Evolutionary conservation across 78 protist genomes (phyloP).

Genomic region (Dictyostelium intermedium): DNA sequence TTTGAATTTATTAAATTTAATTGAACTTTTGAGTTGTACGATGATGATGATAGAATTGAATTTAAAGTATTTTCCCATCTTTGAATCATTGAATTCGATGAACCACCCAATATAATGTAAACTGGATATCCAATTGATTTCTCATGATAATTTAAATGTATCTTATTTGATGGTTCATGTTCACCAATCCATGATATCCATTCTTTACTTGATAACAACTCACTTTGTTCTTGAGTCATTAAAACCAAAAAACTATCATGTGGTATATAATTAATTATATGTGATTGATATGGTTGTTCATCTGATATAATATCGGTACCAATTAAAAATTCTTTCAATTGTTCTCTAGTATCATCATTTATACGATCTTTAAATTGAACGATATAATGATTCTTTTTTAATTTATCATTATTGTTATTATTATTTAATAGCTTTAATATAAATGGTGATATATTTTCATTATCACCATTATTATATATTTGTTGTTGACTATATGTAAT

Average conservation of each 20-base stretch:
- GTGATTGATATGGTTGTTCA: background rate
- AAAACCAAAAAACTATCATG: slow-evolving; percentile 15
- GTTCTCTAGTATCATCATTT: background rate
- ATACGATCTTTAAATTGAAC: slow-evolving; percentile 14
- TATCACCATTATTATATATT: background rate
- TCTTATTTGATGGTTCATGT: background rate
- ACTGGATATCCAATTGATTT: background rate
- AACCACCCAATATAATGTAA: background rate
- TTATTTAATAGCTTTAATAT: background rate
- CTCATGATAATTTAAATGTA: background rate
- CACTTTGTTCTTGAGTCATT: slow-evolving; percentile 25
- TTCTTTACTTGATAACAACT: background rate
- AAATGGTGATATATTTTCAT: background rate
- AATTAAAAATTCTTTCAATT: background rate
- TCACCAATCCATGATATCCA: slow-evolving; percentile 53
- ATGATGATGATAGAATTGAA: background rate
- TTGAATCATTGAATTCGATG: background rate
- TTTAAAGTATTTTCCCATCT: background rate
- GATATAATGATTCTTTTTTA: background rate
- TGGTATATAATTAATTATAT: slow-evolving; percentile 39
- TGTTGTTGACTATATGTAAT: background rate
- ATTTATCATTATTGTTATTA: background rate
- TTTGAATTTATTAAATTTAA: background rate
- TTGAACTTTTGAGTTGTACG: background rate
- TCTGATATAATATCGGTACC: background rate